phyloP scores from a whole-genome alignment of 768 basidiomycete species.

The Tricholoma hemisulphureum region DNA sequence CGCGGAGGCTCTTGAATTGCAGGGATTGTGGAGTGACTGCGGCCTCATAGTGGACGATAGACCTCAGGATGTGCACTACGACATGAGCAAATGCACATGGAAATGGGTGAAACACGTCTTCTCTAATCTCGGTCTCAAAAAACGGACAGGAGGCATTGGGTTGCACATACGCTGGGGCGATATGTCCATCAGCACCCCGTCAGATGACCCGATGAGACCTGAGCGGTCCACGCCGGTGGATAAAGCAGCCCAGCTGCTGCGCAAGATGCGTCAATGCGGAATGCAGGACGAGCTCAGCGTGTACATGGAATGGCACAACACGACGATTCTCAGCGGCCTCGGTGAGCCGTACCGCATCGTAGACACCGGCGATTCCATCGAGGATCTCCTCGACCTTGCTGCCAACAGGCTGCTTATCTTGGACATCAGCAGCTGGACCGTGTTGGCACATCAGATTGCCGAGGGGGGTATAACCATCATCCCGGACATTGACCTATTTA shows the following conservation, averaged over 20 bases:
- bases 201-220: neutral
- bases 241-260: constrained; percentile 1
- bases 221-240: constrained; percentile 2
- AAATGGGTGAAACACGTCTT: constrained; percentile 3
- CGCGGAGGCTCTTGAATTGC: neutral
- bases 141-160: constrained; percentile 2
- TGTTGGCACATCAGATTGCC: constrained; percentile 2
- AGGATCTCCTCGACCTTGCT: constrained; percentile 2
- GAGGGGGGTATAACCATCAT: constrained; percentile 1
- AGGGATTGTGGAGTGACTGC: neutral
- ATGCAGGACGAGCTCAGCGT: constrained; percentile 4
- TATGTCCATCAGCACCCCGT: neutral
- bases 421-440: constrained; percentile 4
- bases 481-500: neutral
- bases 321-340: constrained; percentile 1
- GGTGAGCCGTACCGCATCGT: constrained; percentile 2
- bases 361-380: constrained; percentile 1
- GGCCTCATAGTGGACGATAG: constrained; percentile 1
- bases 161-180: constrained; percentile 2
- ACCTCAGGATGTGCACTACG: constrained; percentile 2
- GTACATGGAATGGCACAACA: constrained; percentile 5
- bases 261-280: constrained; percentile 1
- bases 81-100: constrained; percentile 2
- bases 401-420: constrained; percentile 2
- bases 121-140: neutral